These are phyloP conservation scores for Ilyonectria robusta DNA, from an alignment of 2,329 filamentous ascomycete genomes.

Conservation along the genomic window DNA sequence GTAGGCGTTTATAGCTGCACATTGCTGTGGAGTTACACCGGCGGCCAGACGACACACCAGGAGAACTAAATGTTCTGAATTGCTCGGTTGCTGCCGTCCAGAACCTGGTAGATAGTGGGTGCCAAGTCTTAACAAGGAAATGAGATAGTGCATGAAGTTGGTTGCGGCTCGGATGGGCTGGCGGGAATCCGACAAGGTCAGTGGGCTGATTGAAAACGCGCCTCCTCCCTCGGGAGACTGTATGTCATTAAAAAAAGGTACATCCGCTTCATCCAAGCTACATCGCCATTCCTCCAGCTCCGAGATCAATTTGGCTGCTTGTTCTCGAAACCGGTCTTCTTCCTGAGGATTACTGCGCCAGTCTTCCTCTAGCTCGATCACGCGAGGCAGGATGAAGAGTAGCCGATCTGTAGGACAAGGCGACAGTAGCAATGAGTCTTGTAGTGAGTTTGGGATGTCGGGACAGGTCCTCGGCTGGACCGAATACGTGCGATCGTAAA, in stretches of 20 bases:
- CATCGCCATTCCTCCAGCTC: slow-evolving; percentile 35
- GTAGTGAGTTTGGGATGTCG: background rate
- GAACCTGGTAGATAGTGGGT: slow-evolving; percentile 21
- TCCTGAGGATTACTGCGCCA: slow-evolving; percentile 29
- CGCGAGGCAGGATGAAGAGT: slow-evolving; percentile 32
- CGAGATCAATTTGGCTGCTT: slow-evolving; percentile 10
- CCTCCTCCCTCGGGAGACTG: background rate
- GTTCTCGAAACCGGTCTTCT: slow-evolving; percentile 15
- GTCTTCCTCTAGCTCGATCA: slow-evolving; percentile 35
- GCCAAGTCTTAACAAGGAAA: slow-evolving; percentile 26
- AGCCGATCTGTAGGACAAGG: slow-evolving; percentile 23
- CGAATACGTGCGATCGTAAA: slow-evolving; percentile 37
- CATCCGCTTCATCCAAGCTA: slow-evolving; percentile 1
- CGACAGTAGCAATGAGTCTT: background rate
- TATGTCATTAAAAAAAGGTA: slow-evolving; percentile 18
- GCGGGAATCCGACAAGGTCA: background rate
- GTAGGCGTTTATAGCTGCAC: background rate
- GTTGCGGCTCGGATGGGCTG: slow-evolving; percentile 34
- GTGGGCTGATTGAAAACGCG: background rate
- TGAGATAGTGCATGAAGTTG: slow-evolving; percentile 34
- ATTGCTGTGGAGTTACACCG: slow-evolving; percentile 13
- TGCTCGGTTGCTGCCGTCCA: background rate
- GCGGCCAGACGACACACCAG: slow-evolving; percentile 31
- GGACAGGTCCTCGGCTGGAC: slow-evolving; percentile 12
- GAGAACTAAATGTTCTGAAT: slow-evolving; percentile 6